A percentile compares a stretch with the other conserved stretches of the same genome.
phyloP scores from a whole-genome alignment of 768 basidiomycete genomes.

The Tricholoma furcatifolium region DNA sequence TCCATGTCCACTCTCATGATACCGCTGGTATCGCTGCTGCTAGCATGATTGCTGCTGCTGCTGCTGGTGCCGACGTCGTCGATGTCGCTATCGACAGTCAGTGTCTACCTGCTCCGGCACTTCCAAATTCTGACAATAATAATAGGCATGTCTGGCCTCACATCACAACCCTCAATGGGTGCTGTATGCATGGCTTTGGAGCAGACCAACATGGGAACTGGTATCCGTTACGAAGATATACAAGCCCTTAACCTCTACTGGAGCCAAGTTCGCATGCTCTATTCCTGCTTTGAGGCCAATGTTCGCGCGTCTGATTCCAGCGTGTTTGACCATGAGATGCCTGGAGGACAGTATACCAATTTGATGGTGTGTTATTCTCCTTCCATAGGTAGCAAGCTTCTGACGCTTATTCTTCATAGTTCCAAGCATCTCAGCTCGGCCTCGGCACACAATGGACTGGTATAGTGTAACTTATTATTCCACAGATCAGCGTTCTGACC shows the following conservation, averaged over 20 bases:
- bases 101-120: constrained; percentile 25
- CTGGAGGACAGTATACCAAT: constrained; percentile 94
- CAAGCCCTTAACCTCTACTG: constrained; percentile 97
- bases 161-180: constrained; percentile 99
- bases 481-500: constrained; percentile 9
- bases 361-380: constrained; percentile 60
- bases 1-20: constrained; percentile 99
- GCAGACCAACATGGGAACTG: constrained; percentile 90
- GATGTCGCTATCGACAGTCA: constrained; percentile 98
- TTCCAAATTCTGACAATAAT: constrained; percentile 6
- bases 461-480: constrained; percentile 28
- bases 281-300: constrained; percentile 97
- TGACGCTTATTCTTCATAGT: constrained; percentile 44
- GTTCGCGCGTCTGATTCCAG: constrained; percentile 96
- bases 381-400: constrained; percentile 13
- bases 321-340: constrained; percentile 99
- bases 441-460: constrained; percentile 95
- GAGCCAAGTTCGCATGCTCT: constrained; percentile 95
- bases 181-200: constrained; percentile 94
- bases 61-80: constrained; percentile 97
- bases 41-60: constrained; percentile 95
- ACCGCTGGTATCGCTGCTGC: constrained; percentile 97
- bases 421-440: constrained; percentile 98
- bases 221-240: constrained; percentile 95
- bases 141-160: constrained; percentile 95